A percentile compares a stretch with the other conserved stretches of the same genome.
phyloP scores from a whole-genome alignment of 2,329 filamentous ascomycete genomes.

The Cladosporium sp. region DNA sequence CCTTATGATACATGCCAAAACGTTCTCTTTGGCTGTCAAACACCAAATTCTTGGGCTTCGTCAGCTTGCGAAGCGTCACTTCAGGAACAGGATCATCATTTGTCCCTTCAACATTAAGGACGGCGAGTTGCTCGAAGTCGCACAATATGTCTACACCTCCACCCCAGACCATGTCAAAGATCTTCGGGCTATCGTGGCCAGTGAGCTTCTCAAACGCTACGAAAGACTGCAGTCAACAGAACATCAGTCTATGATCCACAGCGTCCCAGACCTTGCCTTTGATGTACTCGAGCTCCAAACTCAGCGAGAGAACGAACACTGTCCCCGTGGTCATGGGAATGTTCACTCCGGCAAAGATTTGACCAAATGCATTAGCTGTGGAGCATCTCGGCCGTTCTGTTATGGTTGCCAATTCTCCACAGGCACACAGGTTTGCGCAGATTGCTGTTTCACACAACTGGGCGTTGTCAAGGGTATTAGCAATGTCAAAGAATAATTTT shows the following conservation, averaged over 20 bases:
- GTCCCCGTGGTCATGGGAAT: too few relatives aligned
- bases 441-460: too few relatives aligned
- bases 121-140: constrained; percentile 35
- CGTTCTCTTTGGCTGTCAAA: constrained; percentile 43
- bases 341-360: too few relatives aligned
- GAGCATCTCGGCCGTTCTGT: too few relatives aligned
- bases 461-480: too few relatives aligned
- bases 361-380: too few relatives aligned
- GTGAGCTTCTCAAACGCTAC: constrained; percentile 24
- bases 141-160: constrained; percentile 37
- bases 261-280: constrained; percentile 27
- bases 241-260: constrained; percentile 25
- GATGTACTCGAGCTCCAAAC: constrained; percentile 21
- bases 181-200: constrained; percentile 29
- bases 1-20: constrained; percentile 32
- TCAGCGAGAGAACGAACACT: too few relatives aligned
- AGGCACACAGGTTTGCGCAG: too few relatives aligned
- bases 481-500: too few relatives aligned
- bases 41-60: constrained; percentile 36
- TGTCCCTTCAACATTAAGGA: constrained; percentile 17
- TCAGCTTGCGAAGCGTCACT: too few relatives aligned
- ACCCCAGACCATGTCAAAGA: constrained; percentile 40
- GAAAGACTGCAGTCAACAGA: constrained; percentile 22
- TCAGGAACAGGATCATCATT: constrained; percentile 35
- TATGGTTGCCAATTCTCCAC: too few relatives aligned